Evolutionary conservation across 2,329 filamentous ascomycete species (phyloP).

Genomic region (Pseudocercospora musae): DNA sequence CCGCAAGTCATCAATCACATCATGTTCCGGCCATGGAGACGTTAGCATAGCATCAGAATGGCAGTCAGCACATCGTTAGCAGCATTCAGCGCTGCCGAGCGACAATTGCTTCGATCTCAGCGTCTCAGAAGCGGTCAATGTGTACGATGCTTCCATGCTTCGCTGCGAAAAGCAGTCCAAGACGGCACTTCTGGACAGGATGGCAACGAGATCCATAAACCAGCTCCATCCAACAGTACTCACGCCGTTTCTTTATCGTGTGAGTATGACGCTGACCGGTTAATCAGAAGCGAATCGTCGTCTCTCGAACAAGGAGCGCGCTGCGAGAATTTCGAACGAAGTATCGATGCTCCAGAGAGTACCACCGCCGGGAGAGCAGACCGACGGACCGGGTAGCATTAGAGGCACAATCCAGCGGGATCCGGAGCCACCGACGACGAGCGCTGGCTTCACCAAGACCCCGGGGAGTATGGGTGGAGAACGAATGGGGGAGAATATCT

Average conservation of each 20-base stretch:
- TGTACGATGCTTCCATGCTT: slow-evolving; percentile 22
- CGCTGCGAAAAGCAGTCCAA: slow-evolving; percentile 14
- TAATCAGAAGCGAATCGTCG: slow-evolving; percentile 4
- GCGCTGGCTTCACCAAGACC: slow-evolving; percentile 19
- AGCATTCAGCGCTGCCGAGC: slow-evolving; percentile 22
- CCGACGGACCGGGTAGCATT: slow-evolving; percentile 12
- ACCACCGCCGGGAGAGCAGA: slow-evolving; percentile 19
- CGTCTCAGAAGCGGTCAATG: slow-evolving; percentile 21
- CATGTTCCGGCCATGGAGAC: background rate
- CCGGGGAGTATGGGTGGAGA: slow-evolving; percentile 13
- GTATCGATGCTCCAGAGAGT: slow-evolving; percentile 25
- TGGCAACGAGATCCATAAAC: slow-evolving; percentile 9
- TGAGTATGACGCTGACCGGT: background rate
- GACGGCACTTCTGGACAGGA: background rate
- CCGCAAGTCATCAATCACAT: background rate
- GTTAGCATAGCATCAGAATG: slow-evolving; percentile 10
- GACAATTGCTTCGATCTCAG: slow-evolving; percentile 15
- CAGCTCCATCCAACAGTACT: slow-evolving; percentile 14
- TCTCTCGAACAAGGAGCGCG: slow-evolving; percentile 19
- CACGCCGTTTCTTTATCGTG: background rate
- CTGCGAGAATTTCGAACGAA: slow-evolving; percentile 27
- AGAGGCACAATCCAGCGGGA: slow-evolving; percentile 17
- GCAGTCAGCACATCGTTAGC: slow-evolving; percentile 13
- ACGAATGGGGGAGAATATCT: slow-evolving; percentile 27
- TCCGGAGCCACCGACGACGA: slow-evolving; percentile 11